Evolutionary conservation across 2,329 filamentous ascomycete genomes (phyloP).

Genomic region (Gremmenia infestans): DNA sequence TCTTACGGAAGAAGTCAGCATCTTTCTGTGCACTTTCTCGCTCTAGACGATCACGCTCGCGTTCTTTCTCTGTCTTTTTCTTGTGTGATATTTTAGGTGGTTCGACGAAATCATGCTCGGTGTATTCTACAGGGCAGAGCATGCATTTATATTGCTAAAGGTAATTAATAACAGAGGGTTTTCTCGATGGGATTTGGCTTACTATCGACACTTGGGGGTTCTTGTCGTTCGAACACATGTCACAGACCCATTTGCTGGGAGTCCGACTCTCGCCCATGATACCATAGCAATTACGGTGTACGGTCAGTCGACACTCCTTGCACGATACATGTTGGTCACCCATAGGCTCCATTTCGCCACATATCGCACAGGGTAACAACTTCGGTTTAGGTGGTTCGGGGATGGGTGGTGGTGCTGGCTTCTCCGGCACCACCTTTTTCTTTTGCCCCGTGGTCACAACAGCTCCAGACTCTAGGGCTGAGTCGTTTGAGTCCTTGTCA

Average conservation of each 20-base stretch:
- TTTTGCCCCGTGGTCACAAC: conserved; percentile 34
- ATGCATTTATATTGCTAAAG: conserved; percentile 81
- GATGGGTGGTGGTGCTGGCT: conserved; percentile 60
- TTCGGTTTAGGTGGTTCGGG: conserved; percentile 77
- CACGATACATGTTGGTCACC: conserved; percentile 74
- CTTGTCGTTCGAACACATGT: conserved; percentile 93
- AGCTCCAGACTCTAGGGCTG: conserved; percentile 40
- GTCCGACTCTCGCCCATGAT: conserved; percentile 61
- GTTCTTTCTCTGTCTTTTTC: conserved; percentile 90
- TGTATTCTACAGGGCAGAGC: conserved; percentile 78
- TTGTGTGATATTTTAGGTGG: conserved; percentile 71
- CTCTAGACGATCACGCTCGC: conserved; percentile 81
- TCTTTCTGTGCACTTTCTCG: conserved; percentile 76
- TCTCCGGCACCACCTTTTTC: conserved; percentile 46
- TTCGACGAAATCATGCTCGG: conserved; percentile 79
- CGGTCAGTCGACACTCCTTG: conserved; percentile 82
- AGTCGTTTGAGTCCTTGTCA: conserved; percentile 46
- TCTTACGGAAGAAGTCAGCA: conserved; percentile 75
- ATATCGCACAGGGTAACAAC: conserved; percentile 79
- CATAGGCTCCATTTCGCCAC: conserved; percentile 65
- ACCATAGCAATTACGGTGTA: conserved; percentile 92
- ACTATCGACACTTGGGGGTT: conserved; percentile 88
- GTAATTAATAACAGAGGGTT: conserved; percentile 24
- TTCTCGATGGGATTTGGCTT: conserved; percentile 35
- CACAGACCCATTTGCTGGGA: conserved; percentile 83